A percentile compares a stretch with the other conserved stretches of the same genome.
Evolutionary conservation across 768 basidiomycete genomes (phyloP).

Genomic region (Porphyrellus cyaneotinctus): DNA sequence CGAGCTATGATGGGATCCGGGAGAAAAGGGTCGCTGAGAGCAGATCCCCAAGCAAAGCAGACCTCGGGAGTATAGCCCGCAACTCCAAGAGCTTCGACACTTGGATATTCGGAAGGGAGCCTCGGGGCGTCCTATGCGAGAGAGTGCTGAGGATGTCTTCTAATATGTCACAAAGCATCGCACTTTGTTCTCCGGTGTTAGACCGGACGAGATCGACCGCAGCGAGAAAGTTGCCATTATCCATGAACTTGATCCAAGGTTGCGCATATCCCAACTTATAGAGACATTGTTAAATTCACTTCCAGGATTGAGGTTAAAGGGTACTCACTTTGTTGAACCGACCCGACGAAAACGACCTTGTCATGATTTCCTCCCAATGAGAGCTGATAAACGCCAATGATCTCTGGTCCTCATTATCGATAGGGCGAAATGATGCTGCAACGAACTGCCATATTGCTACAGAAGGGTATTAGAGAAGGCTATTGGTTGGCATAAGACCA

Average conservation of each 20-base stretch:
- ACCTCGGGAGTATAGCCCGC: conserved; percentile 34
- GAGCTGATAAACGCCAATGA: conserved; percentile 38
- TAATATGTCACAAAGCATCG: conserved; percentile 24
- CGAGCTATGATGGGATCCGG: conserved; percentile 27
- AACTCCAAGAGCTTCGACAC: conserved; percentile 39
- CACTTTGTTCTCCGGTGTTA: background rate
- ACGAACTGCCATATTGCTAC: conserved; percentile 45
- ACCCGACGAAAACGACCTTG: conserved; percentile 9
- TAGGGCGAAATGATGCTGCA: conserved; percentile 34
- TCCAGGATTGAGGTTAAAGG: background rate
- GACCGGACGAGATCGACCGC: conserved; percentile 40
- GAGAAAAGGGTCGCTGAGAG: conserved; percentile 41
- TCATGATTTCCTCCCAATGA: conserved; percentile 38
- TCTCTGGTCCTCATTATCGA: conserved; percentile 34
- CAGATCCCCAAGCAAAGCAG: conserved; percentile 42
- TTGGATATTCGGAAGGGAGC: conserved; percentile 16
- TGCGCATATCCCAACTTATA: conserved; percentile 12
- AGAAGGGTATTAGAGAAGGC: conserved; percentile 1
- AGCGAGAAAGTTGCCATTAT: conserved; percentile 36
- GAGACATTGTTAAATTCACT: background rate
- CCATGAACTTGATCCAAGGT: conserved; percentile 56
- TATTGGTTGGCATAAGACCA: background rate
- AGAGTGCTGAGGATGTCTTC: conserved; percentile 38
- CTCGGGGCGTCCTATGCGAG: conserved; percentile 1
- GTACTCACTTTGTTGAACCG: conserved; percentile 11